phyloP scores from a whole-genome alignment of 2,329 filamentous ascomycete genomes.

The Claviceps capensis region DNA sequence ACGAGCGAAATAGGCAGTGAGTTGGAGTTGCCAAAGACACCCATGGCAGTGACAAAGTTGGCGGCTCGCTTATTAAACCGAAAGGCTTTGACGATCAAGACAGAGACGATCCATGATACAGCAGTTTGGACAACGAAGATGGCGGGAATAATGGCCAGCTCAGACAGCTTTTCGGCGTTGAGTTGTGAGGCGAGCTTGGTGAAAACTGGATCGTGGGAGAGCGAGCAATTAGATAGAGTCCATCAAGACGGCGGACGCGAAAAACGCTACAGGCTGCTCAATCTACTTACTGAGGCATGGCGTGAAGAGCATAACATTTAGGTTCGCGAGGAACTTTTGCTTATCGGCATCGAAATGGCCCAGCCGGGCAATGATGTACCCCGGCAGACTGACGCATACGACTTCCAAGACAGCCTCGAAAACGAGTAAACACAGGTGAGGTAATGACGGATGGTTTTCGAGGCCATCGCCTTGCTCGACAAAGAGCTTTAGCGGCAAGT shows the following conservation, averaged over 20 bases:
- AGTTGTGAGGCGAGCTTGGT: conserved; percentile 93
- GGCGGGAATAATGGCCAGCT: conserved; percentile 85
- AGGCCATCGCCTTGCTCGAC: conserved; percentile 21
- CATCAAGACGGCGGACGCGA: no score
- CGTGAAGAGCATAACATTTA: conserved; percentile 94
- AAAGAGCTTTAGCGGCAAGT: conserved; percentile 28
- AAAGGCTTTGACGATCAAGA: conserved; percentile 58
- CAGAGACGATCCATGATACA: conserved; percentile 70
- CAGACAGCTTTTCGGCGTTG: conserved; percentile 76
- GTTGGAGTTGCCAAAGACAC: conserved; percentile 94
- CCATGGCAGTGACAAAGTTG: conserved; percentile 97
- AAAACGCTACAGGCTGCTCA: neutral
- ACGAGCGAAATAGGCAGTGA: conserved; percentile 94
- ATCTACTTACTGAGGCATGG: conserved; percentile 71
- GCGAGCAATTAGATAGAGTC: neutral
- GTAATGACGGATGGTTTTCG: conserved; percentile 49
- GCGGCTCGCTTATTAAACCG: conserved; percentile 71
- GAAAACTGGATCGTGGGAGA: conserved; percentile 50
- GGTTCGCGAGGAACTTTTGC: conserved; percentile 91
- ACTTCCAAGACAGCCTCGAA: conserved; percentile 93
- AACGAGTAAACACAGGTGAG: conserved; percentile 64
- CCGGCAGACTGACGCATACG: conserved; percentile 85
- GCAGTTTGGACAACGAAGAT: conserved; percentile 84
- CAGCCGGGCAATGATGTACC: conserved; percentile 78
- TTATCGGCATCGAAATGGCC: conserved; percentile 93